Conservation (phyloP, 495 filamentous ascomycete genomes). For the Cudoniella acicularis region DNA sequence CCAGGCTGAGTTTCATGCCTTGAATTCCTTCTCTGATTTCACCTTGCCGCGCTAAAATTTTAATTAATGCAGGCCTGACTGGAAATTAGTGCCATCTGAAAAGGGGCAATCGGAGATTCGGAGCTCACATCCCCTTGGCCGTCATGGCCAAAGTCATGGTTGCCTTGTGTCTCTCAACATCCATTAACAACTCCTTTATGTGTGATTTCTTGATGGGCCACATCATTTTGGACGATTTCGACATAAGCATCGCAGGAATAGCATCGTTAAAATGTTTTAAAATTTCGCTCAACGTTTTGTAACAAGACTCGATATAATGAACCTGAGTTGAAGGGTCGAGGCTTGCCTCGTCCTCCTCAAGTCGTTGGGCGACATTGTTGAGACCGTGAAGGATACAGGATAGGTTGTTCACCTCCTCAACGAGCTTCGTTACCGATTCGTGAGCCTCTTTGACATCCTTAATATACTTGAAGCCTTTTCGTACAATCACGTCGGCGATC, state of each 20-base stretch:
- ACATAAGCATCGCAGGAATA: neutral
- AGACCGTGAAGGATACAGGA: constrained; percentile 31
- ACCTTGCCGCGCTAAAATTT: constrained; percentile 4
- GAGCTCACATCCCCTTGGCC: constrained; percentile 26
- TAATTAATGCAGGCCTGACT: neutral
- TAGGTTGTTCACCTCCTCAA: constrained; percentile 23
- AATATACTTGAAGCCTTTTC: constrained; percentile 28
- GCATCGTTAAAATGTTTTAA: constrained; percentile 11
- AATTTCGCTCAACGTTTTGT: constrained; percentile 19
- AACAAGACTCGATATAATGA: constrained; percentile 24
- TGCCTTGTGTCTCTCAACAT: constrained; percentile 30
- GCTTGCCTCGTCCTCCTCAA: constrained; percentile 22
- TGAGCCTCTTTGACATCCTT: constrained; percentile 28
- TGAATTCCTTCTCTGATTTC: neutral
- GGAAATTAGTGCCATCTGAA: constrained; percentile 8
- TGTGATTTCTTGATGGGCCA: constrained; percentile 25
- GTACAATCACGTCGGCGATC: constrained; percentile 31
- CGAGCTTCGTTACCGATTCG: constrained; percentile 22
- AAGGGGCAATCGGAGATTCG: too few relatives aligned
- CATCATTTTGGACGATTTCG: constrained; percentile 5
- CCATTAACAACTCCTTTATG: constrained; percentile 26
- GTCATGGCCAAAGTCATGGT: constrained; percentile 29
- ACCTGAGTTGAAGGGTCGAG: constrained; percentile 14
- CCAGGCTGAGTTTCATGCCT: neutral
- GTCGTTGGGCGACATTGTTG: constrained; percentile 18